These are phyloP conservation scores for Wickerhamiella qilinensis DNA, from an alignment of 805 yeast species.

Conservation along the genomic window DNA sequence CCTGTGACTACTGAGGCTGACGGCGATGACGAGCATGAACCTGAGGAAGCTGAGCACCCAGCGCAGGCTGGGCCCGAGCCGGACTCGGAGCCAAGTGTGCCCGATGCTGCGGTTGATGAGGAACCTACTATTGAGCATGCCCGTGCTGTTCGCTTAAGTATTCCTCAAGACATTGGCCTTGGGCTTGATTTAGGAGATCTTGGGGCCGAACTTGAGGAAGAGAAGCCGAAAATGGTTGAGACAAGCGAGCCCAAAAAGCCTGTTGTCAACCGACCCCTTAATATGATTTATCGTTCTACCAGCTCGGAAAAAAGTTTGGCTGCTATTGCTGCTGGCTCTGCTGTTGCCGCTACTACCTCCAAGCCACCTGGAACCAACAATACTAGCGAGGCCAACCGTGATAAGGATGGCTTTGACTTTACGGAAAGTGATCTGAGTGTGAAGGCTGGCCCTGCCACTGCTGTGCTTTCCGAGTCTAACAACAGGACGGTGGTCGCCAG, in stretches of 20 bases:
- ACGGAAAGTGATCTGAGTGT: neutral
- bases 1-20: neutral
- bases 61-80: neutral
- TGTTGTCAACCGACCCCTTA: neutral
- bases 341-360: neutral
- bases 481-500: conserved; percentile 4
- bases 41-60: neutral
- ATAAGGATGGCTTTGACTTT: neutral
- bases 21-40: neutral
- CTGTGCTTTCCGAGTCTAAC: conserved; percentile 5
- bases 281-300: neutral
- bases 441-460: conserved; percentile 1
- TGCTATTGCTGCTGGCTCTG: neutral
- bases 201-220: neutral
- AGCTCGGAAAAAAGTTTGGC: neutral
- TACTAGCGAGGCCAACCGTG: neutral
- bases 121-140: neutral
- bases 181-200: neutral
- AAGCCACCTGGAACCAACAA: neutral
- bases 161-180: neutral
- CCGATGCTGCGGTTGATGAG: neutral
- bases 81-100: neutral
- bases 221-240: neutral
- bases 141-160: neutral
- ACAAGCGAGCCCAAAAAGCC: neutral